phyloP scores from a whole-genome alignment of 2,329 filamentous ascomycete genomes.

The Microdochium trichocladiopsis region DNA sequence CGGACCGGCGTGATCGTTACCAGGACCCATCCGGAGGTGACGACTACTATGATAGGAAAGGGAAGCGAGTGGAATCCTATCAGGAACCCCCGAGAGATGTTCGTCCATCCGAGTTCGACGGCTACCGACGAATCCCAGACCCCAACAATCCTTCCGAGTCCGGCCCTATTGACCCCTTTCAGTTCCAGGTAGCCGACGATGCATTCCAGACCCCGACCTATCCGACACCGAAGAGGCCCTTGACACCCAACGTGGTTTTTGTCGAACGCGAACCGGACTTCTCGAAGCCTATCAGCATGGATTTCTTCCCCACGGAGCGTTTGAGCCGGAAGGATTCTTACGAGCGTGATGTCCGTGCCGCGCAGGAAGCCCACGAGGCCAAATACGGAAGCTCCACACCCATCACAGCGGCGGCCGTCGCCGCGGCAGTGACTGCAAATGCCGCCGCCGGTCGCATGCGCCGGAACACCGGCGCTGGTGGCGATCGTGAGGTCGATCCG shows the following conservation, averaged over 20 bases:
- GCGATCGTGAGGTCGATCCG: slow-evolving; percentile 26
- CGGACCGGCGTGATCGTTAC: slow-evolving; percentile 2
- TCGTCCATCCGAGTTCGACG: slow-evolving; percentile 9
- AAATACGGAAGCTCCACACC: slow-evolving; percentile 40
- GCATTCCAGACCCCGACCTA: slow-evolving; percentile 39
- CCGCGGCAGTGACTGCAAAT: slow-evolving; percentile 33
- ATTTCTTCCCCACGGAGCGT: slow-evolving; percentile 24
- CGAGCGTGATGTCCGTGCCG: slow-evolving; percentile 37
- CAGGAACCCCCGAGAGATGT: slow-evolving; percentile 6
- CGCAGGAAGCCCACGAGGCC: slow-evolving; percentile 35
- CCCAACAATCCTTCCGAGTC: slow-evolving; percentile 14
- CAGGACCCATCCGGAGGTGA: slow-evolving; percentile 18
- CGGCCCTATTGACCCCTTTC: slow-evolving; percentile 46
- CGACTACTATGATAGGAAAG: slow-evolving; percentile 17
- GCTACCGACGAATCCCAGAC: slow-evolving; percentile 19
- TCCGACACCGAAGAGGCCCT: slow-evolving; percentile 29
- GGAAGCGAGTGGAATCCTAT: slow-evolving; percentile 15
- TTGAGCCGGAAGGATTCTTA: slow-evolving; percentile 43
- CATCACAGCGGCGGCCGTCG: slow-evolving; percentile 37
- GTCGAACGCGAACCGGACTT: slow-evolving; percentile 48
- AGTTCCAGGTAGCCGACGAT: slow-evolving; percentile 47
- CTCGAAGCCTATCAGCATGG: slow-evolving; percentile 18
- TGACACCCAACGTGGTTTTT: slow-evolving; percentile 44
- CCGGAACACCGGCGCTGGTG: slow-evolving; percentile 12
- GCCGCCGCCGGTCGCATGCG: slow-evolving; percentile 27